Conservation (phyloP, 371 early-diverging fungal genomes). For the Rozella allomycis region DNA sequence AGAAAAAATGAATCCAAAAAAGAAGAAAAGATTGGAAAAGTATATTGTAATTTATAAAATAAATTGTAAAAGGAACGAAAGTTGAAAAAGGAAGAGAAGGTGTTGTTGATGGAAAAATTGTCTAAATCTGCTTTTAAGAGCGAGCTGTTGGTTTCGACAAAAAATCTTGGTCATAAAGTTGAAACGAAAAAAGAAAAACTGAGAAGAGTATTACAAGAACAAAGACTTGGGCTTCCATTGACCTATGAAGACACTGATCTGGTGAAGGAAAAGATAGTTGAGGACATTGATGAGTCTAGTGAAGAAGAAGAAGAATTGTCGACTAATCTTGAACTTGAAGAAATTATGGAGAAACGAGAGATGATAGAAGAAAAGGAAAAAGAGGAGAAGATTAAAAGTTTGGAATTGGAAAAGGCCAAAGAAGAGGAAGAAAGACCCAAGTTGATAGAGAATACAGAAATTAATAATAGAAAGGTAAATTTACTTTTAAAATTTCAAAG, state of each 20-base stretch:
- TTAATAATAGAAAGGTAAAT: slow-evolving; percentile 1
- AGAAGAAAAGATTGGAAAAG: slow-evolving; percentile 53
- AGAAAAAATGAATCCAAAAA: slow-evolving; percentile 11
- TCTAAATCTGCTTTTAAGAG: slow-evolving; percentile 8
- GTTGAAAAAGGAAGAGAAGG: slow-evolving; percentile 76
- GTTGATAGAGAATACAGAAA: slow-evolving; percentile 1
- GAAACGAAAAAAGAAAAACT: slow-evolving; percentile 49
- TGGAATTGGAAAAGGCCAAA: slow-evolving; percentile 1
- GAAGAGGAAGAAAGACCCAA: slow-evolving; percentile 11
- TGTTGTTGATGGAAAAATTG: slow-evolving; percentile 52
- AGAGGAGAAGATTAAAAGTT: slow-evolving; percentile 3
- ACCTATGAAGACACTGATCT: slow-evolving; percentile 29
- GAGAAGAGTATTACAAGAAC: slow-evolving; percentile 42
- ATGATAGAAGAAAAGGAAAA: slow-evolving; percentile 2
- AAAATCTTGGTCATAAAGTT: slow-evolving; percentile 6
- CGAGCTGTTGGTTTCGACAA: background rate
- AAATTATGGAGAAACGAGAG: slow-evolving; percentile 10
- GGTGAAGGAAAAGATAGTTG: slow-evolving; percentile 2
- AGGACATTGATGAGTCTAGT: background rate
- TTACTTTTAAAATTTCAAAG: no score
- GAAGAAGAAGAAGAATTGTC: background rate
- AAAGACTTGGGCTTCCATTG: slow-evolving; percentile 37
- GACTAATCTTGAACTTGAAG: slow-evolving; percentile 5
- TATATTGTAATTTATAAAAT: no score
- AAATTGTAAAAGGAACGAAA: slow-evolving; percentile 85